These are phyloP conservation scores for Emergomyces pasteurianus DNA, from an alignment of 2,329 filamentous ascomycete genomes.

Conservation along the genomic window DNA sequence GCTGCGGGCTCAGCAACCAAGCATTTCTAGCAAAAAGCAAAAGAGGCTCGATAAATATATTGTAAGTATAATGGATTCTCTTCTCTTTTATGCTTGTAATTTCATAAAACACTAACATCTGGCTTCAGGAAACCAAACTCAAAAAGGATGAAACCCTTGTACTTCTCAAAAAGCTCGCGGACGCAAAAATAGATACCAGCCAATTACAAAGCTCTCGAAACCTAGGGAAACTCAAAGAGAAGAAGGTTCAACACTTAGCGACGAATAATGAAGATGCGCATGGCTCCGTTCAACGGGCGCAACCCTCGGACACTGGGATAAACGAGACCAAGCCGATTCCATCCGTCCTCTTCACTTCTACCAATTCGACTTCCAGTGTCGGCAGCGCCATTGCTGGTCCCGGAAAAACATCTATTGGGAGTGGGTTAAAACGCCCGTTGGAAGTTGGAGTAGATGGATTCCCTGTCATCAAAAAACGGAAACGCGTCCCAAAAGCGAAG, in stretches of 20 bases:
- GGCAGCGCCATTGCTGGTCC: neutral
- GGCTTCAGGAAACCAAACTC: slow-evolving; percentile 64
- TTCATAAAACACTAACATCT: slow-evolving; percentile 2
- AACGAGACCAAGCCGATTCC: neutral
- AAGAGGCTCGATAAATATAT: slow-evolving; percentile 60
- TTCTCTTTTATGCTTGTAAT: neutral
- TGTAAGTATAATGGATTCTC: slow-evolving; percentile 25
- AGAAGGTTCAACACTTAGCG: slow-evolving; percentile 5
- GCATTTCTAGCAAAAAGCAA: slow-evolving; percentile 52
- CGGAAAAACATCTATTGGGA: slow-evolving; percentile 39
- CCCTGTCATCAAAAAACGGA: slow-evolving; percentile 72
- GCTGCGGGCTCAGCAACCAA: slow-evolving; percentile 41
- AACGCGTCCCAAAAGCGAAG: slow-evolving; percentile 29
- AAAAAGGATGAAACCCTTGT: slow-evolving; percentile 85
- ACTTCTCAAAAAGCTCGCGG: slow-evolving; percentile 70
- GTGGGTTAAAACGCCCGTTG: slow-evolving; percentile 76
- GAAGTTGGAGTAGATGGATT: slow-evolving; percentile 67
- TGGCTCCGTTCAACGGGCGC: slow-evolving; percentile 7
- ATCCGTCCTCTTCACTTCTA: neutral
- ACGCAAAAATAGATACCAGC: slow-evolving; percentile 68
- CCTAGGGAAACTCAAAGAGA: slow-evolving; percentile 58
- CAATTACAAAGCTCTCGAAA: slow-evolving; percentile 66
- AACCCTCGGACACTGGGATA: neutral
- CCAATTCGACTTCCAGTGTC: neutral
- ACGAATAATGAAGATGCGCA: slow-evolving; percentile 9